Conservation (phyloP, 805 yeast genomes). For the Candida odintsovae region DNA sequence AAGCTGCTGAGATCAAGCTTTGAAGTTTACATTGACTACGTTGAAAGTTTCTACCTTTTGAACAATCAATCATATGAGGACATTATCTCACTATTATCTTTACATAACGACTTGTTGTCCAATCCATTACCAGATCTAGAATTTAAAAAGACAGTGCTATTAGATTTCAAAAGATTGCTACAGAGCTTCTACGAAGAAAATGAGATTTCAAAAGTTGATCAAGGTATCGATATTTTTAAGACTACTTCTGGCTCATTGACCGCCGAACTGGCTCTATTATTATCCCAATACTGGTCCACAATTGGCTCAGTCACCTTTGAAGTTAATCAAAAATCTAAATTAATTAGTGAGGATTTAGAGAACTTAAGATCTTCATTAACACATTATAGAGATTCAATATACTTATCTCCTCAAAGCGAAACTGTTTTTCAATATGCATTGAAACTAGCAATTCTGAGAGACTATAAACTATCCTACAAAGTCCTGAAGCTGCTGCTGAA, state of each 20-base stretch:
- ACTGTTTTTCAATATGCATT: slow-evolving; percentile 40
- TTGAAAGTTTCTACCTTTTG: slow-evolving; percentile 31
- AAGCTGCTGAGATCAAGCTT: slow-evolving; percentile 28
- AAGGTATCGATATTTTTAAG: slow-evolving; percentile 2
- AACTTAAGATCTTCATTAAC: slow-evolving; percentile 1
- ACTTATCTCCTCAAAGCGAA: slow-evolving; percentile 7
- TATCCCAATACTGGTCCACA: slow-evolving; percentile 12
- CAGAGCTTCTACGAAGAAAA: slow-evolving; percentile 8
- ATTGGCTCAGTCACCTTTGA: slow-evolving; percentile 11
- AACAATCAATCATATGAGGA: slow-evolving; percentile 32
- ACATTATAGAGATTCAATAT: slow-evolving; percentile 14
- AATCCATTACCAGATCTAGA: not conserved
- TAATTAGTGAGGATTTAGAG: slow-evolving; percentile 4
- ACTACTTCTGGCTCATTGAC: not conserved
- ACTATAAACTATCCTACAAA: slow-evolving; percentile 37
- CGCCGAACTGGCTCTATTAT: not conserved
- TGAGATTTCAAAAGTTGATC: slow-evolving; percentile 2
- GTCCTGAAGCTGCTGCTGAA: slow-evolving; percentile 9
- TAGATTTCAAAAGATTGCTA: slow-evolving; percentile 9
- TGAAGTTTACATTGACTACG: slow-evolving; percentile 37
- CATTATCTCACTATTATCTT: slow-evolving; percentile 25
- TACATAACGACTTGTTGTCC: slow-evolving; percentile 9
- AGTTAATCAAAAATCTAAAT: slow-evolving; percentile 7
- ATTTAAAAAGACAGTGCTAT: slow-evolving; percentile 9
- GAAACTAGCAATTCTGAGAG: slow-evolving; percentile 38